Evolutionary conservation across 257 asterid genomes (phyloP).

Genomic region (Jaltomata sinuosa): DNA sequence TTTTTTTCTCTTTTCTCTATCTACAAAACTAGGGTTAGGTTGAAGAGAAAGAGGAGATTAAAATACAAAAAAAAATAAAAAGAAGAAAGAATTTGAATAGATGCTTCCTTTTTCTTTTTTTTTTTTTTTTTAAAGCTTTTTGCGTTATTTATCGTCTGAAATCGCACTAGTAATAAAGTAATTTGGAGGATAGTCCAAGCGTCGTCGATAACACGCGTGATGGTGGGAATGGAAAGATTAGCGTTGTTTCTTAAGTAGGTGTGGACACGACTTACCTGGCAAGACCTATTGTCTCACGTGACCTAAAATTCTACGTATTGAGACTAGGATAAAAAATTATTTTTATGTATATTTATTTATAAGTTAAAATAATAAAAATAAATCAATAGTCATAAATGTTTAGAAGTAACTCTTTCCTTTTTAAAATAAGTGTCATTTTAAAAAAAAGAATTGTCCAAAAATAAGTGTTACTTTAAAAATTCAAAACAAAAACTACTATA

Average conservation of each 20-base stretch:
- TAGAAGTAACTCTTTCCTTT: too few species aligned
- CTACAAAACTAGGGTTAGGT: conserved; percentile 12
- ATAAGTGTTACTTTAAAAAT: too few species aligned
- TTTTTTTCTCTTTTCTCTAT: not conserved
- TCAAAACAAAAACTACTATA: too few species aligned
- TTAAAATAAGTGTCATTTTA: too few species aligned
- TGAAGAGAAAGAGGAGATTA: not conserved
- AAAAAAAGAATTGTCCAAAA: too few species aligned
- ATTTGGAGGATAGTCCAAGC: not conserved
- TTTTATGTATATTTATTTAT: too few species aligned
- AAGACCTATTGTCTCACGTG: not conserved
- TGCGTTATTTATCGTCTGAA: not conserved
- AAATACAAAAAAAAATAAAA: not conserved
- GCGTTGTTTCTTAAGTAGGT: too few species aligned
- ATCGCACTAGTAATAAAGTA: not conserved
- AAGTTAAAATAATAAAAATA: too few species aligned
- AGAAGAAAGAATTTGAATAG: not conserved
- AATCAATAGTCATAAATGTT: too few species aligned
- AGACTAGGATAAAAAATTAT: too few species aligned
- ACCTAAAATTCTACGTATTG: too few species aligned
- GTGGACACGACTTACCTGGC: not conserved
- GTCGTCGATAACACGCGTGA: not conserved
- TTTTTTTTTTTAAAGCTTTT: too few species aligned
- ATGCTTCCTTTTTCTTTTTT: not conserved
- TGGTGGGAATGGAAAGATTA: not conserved